Base-by-base conservation (phyloP, 2,329 filamentous ascomycete species). In the Paecilomyces sp. region DNA sequence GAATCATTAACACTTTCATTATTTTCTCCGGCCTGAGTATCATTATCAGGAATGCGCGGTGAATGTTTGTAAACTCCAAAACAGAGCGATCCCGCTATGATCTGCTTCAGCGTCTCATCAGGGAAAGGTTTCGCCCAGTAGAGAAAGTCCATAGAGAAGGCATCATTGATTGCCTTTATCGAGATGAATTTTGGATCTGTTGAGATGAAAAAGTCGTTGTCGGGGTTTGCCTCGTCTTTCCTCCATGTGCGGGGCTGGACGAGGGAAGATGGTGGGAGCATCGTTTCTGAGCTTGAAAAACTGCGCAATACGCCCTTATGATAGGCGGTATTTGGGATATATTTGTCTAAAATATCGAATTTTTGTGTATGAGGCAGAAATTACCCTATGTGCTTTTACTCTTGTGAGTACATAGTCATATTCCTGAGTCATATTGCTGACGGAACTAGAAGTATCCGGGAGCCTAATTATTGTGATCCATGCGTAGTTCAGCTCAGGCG, bases 51-150 rank as follows among this genome's bases (percentile, higher is more conserved):
- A 55, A 61, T 59, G 58, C 41, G 41, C 41, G 41, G 15, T 8
- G 41, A 18, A 15, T 6, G 18, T 54, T 57, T 56, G 30, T 87
- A 89, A 3, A 89, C 66, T 7, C 82, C 83, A 41, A 89, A 75
- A 59, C 84, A 86, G 50, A 88, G 69, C 50, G 83, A 87, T 60
- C 83, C 83, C 55, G 82, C 73, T 13, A 88, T 69, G 63, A 84
- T 81, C 60, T 78, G 80, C 59, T 77, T 75, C 60, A 87, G 74
- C 28, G 76, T 71, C 0, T 74, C 70, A 18, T 80, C 74, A 1
- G 83, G 78, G 5, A 85, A 70, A 2, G 80, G 70, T 53, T 78
- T 78, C 24, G 84, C 81, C 85, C 87, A 88, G 78, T 85, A 87
- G 68, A 87, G 74, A 59, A 82, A 71, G 41, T 86, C 83, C 0